A percentile compares a stretch with the other conserved stretches of the same genome.
Evolutionary conservation across 441 rosid genomes (phyloP).

Genomic region (Theobroma grandiflorum): DNA sequence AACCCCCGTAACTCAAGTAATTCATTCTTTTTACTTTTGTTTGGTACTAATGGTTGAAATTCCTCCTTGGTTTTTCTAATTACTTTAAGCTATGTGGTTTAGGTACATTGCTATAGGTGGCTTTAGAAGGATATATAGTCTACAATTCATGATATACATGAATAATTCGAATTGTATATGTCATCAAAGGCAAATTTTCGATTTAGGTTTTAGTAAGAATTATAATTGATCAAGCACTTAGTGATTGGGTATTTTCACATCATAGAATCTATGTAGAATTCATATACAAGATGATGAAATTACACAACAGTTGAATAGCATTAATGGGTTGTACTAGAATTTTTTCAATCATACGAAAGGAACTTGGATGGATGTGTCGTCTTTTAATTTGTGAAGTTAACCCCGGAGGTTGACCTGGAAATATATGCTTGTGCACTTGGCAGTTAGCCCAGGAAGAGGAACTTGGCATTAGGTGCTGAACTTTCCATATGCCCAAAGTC

Average conservation of each 20-base stretch:
- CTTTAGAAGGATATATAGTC: no score
- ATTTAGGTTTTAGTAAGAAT: not conserved
- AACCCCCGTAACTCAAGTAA: not conserved
- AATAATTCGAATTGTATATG: no score
- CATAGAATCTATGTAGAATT: not conserved
- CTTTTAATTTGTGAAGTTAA: not conserved
- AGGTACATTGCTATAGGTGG: no score
- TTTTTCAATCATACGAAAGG: not conserved
- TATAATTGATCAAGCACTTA: no score
- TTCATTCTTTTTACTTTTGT: not conserved
- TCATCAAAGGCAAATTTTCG: not conserved
- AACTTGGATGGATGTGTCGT: not conserved
- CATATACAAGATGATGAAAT: not conserved
- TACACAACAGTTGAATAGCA: no score
- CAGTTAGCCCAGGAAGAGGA: not conserved
- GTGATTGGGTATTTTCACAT: not conserved
- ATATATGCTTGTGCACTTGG: not conserved
- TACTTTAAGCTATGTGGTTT: no score
- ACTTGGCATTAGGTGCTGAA: slow-evolving; percentile 15
- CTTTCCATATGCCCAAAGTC: slow-evolving; percentile 18
- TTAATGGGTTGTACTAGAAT: no score
- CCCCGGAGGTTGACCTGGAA: slow-evolving; percentile 1
- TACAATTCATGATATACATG: no score
- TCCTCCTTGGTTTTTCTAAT: no score
- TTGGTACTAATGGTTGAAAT: not conserved